These are phyloP conservation scores for Penicillium sp. DNA, from an alignment of 2,329 filamentous ascomycete genomes.

Conservation along the genomic window DNA sequence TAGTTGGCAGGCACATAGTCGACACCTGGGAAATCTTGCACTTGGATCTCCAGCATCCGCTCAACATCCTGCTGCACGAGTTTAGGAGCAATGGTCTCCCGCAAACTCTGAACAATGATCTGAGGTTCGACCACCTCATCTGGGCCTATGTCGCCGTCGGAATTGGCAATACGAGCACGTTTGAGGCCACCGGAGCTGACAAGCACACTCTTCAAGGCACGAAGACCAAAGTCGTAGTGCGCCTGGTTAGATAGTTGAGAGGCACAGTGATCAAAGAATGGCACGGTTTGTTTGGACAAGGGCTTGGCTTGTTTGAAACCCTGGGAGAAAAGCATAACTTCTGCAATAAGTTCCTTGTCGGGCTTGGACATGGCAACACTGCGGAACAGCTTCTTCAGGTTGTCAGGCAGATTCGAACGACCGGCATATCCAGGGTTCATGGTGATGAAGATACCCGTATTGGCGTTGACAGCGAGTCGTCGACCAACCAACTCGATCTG, in stretches of 20 bases:
- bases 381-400: constrained; percentile 98
- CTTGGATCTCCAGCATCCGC: constrained; percentile 78
- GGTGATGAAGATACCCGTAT: constrained; percentile 98
- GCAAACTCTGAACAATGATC: constrained; percentile 96
- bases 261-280: constrained; percentile 93
- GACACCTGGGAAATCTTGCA: constrained; percentile 82
- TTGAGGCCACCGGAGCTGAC: constrained; percentile 94
- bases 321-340: constrained; percentile 99
- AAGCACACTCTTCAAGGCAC: constrained; percentile 95
- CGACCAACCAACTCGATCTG: constrained; percentile 94
- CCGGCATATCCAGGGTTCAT: constrained; percentile 99
- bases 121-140: constrained; percentile 83
- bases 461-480: constrained; percentile 79
- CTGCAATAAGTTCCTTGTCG: constrained; percentile 97
- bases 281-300: constrained; percentile 90
- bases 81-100: constrained; percentile 97
- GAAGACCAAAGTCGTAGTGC: constrained; percentile 97
- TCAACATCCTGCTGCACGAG: constrained; percentile 88
- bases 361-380: constrained; percentile 99
- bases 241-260: constrained; percentile 84
- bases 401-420: constrained; percentile 95
- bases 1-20: constrained; percentile 88
- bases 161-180: constrained; percentile 65
- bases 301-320: constrained; percentile 95
- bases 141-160: constrained; percentile 54